Percentiles rank a stretch among this genome's conserved stretches.
phyloP scores from a whole-genome alignment of 2,329 filamentous ascomycete species.

The Metarhizium rileyi region DNA sequence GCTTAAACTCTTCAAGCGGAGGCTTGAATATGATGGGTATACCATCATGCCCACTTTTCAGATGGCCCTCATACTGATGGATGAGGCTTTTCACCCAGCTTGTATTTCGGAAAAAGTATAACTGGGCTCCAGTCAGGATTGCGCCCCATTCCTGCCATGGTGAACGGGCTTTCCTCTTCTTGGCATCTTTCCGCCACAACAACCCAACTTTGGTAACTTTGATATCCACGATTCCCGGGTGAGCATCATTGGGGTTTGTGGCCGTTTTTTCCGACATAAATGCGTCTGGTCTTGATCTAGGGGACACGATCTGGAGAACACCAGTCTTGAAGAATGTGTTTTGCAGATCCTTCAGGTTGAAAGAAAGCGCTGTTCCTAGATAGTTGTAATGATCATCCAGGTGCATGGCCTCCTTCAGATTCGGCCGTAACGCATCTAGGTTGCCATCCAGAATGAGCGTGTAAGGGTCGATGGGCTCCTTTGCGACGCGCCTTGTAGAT shows the following conservation, averaged over 20 bases:
- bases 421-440: constrained; percentile 72
- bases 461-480: constrained; percentile 91
- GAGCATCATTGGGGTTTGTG: constrained; percentile 74
- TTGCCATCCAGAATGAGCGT: constrained; percentile 86
- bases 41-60: constrained; percentile 65
- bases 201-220: constrained; percentile 94
- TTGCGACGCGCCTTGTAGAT: constrained; percentile 50
- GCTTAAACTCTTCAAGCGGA: constrained; percentile 83
- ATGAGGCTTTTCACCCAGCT: constrained; percentile 87
- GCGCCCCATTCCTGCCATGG: constrained; percentile 99
- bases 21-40: constrained; percentile 83
- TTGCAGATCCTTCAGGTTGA: constrained; percentile 76
- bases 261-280: constrained; percentile 85
- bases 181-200: constrained; percentile 86
- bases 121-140: constrained; percentile 87
- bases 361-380: constrained; percentile 60
- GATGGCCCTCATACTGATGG: constrained; percentile 74
- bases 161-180: constrained; percentile 88
- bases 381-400: constrained; percentile 90
- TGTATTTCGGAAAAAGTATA: constrained; percentile 93
- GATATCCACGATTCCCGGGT: constrained; percentile 91
- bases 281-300: constrained; percentile 84
- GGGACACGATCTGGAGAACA: constrained; percentile 88
- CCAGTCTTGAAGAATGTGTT: constrained; percentile 86
- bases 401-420: constrained; percentile 83